Evolutionary conservation across 2,329 filamentous ascomycete genomes (phyloP).

Genomic region (Neophaeococcomyces aloes): DNA sequence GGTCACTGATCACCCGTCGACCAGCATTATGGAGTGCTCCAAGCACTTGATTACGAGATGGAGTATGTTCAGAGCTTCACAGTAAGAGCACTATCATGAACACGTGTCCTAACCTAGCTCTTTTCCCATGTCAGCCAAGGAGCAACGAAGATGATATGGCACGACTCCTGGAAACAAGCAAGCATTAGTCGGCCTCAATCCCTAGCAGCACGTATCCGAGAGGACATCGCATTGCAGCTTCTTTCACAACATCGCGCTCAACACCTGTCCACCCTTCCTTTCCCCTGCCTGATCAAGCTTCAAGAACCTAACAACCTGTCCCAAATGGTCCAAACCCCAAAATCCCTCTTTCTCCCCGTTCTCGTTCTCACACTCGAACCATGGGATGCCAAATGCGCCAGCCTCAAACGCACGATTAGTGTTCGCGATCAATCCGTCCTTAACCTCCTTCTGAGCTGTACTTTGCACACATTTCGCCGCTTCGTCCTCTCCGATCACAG

Average conservation of each 20-base stretch:
- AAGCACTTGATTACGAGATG: no score
- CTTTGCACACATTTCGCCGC: conserved; percentile 47
- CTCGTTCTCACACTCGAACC: conserved; percentile 47
- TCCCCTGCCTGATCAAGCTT: conserved; percentile 39
- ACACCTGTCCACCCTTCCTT: conserved; percentile 26
- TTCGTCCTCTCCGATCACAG: conserved; percentile 37
- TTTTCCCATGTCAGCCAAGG: no score
- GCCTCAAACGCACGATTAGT: conserved; percentile 51
- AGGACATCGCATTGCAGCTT: no score
- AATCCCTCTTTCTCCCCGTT: conserved; percentile 52
- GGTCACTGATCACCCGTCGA: no score
- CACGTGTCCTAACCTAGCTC: no score
- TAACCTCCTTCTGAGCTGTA: conserved; percentile 40
- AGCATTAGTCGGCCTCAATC: no score
- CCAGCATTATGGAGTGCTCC: no score
- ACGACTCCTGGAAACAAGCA: no score
- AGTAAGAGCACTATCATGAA: no score
- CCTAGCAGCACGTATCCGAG: no score
- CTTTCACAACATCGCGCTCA: conserved; percentile 28
- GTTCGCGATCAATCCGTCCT: conserved; percentile 44
- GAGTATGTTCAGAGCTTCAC: no score
- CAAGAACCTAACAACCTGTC: conserved; percentile 58
- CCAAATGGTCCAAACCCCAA: conserved; percentile 68
- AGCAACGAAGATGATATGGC: no score
- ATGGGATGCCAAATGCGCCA: conserved; percentile 68